Evolutionary conservation across 1,284 basidiomycete genomes (phyloP), one percentile per base, ranked within the genome.

Genomic region (Takashimella tepidaria): DNA sequence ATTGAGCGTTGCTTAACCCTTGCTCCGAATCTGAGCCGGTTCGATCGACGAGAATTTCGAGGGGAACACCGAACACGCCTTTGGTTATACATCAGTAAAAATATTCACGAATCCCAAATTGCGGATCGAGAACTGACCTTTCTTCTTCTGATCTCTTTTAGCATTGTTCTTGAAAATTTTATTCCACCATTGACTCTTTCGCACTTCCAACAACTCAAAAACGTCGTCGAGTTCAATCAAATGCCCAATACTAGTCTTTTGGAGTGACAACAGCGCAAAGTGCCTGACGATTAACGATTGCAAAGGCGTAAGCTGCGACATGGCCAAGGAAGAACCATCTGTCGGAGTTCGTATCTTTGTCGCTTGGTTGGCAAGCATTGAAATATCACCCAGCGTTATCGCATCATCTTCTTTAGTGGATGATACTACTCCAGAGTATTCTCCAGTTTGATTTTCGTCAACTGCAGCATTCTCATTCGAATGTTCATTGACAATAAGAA

Each of bases 181-280:
- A 64, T 90, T 89, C 93, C 93, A 98, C 78, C 97, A 97, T 31
- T 89, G 89, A 61, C 84, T 86, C 80, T 96, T 97, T 79, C 96
- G 89, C 40, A 80, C 81, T 74, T 98, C 93, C 44, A 99, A 84
- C 67, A 97, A 79, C 72, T 98, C 96, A 63, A 97, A 76, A 51
- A 98, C 79, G 68, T 99, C 95, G 58, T 98, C 95, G 55, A 95
- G 69, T 60, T 93, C 89, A 59, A 92, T 83, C 56, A 86, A 82
- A 60, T 93, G 89, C 56, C 83, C 85, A 44, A 98, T 75, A 31
- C 85, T 82, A 10, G 85, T 89, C 61, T 84, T 85, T 66, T 83
- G 81, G 41, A 99, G 79, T 12, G 84, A 82, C 21, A 93, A 79
- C 1, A 97, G 84, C 2, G 95, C 92, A 59, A 87, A 87, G 72